Evolutionary conservation across 345 rosid genomes (phyloP), one percentile per base, ranked within the genome.

Genomic region (Eucalyptus curtisii): DNA sequence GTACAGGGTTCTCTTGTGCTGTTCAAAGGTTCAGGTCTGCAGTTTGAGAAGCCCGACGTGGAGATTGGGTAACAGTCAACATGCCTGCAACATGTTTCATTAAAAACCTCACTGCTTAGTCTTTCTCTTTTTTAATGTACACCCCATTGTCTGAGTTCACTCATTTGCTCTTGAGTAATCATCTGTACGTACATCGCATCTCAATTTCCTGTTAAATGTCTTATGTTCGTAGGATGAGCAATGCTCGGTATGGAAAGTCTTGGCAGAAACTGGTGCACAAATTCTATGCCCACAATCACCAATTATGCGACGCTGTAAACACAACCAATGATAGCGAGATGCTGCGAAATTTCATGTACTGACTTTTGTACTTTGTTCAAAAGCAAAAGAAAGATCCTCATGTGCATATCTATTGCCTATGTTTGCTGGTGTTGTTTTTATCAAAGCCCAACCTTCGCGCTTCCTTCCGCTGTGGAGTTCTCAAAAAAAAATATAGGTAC

Each of bases 21-120:
- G 90, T 82, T 94, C 96, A 17, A 93, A 93, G 19, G 96, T 95
- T 90, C 94, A 94, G 71, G 87, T 95, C 80, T 57, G 94, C 66
- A 94, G 94, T 3, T 89, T 92, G 27, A 92, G 95, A 12, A 81
- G 90, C 59, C 45, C 91, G 13, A 82, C 88, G 5, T 91, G 93
- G 87, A 91, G 86, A 3, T 61, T 61, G 0, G 68, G 68, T 30
- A 61, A 61, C 71, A 0, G 33, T 61, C 71, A 30, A 27, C 33
- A 61, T 13, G 31, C 68, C 33, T 61, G 33, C 71, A 30, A 61
- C 15, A 64, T 64, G 33, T 13, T 64, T 30, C 33, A 64, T 64
- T 64, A 0, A 64, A 64, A 64, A 64, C 37, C 71, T 64, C 71
- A 64, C 19, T 30, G 10, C 71, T 64, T 64, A 13, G 37, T 30